phyloP scores from a whole-genome alignment of 352 stramenopile genomes.

The Blastocystis sp. region DNA sequence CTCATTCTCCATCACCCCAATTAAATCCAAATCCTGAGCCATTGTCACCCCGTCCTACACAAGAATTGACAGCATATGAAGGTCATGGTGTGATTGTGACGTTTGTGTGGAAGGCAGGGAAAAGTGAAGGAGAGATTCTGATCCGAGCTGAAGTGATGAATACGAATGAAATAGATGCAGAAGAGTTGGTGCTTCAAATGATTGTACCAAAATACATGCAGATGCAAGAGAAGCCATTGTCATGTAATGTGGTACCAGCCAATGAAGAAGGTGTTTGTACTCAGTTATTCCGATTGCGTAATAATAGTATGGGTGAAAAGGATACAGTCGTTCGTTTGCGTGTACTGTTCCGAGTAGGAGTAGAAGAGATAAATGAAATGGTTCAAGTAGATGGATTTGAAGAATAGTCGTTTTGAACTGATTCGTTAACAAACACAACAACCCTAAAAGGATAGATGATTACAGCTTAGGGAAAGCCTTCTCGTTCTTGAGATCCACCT shows the following conservation, averaged over 20 bases:
- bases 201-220: conserved; percentile 88
- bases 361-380: conserved; percentile 65
- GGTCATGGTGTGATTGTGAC: conserved; percentile 87
- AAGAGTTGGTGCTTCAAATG: conserved; percentile 84
- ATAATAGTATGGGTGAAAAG: conserved; percentile 84
- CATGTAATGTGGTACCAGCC: conserved; percentile 78
- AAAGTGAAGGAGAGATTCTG: conserved; percentile 82
- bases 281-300: conserved; percentile 89
- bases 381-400: conserved; percentile 63
- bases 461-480: conserved; percentile 55
- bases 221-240: conserved; percentile 91
- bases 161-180: conserved; percentile 74
- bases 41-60: conserved; percentile 65
- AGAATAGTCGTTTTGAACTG: not conserved
- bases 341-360: conserved; percentile 70
- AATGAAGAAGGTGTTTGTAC: conserved; percentile 76
- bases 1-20: conserved; percentile 70
- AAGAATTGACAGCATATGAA: conserved; percentile 80
- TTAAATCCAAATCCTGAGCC: too few relatives aligned
- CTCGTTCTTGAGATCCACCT: conserved; percentile 51
- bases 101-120: conserved; percentile 83
- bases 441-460: not conserved
- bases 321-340: conserved; percentile 78
- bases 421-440: not conserved
- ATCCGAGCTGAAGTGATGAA: conserved; percentile 83